Evolutionary conservation across 2,329 filamentous ascomycete species (phyloP), one percentile per base, ranked within the genome.

Genomic region (Fusarium neocosmosporiellum): DNA sequence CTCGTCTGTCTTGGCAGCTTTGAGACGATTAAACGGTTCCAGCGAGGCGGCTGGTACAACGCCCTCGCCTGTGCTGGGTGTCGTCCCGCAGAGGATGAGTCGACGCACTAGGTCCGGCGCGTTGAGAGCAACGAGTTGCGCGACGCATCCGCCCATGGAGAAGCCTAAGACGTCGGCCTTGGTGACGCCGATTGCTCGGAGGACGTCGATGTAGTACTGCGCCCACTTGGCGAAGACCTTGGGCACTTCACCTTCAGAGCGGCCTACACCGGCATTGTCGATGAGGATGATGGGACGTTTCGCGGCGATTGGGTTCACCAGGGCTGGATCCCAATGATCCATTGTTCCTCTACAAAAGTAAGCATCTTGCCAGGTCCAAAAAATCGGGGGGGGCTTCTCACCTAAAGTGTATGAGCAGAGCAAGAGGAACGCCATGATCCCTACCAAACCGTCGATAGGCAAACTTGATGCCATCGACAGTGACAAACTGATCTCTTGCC

Each of bases 251-350:
- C 86, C 86, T 10, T 75, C 77, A 13, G 82, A 85, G 37, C 82
- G 82, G 6, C 87, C 87, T 10, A 86, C 82, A 33, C 87, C 86
- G 1, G 84, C 79, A 68, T 85, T 85, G 79, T 88, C 86, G 71
- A 86, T 81, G 41, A 86, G 78, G 31, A 88, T 75, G 20, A 88
- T 74, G 6, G 83, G 82, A 1, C 86, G 84, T 10, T 71, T 75
- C 1, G 78, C 74, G 2, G 84, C 83, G 20, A 88, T 78, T 27
- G 80, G 78, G 63, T 87, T 86, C 76, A 88, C 70, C 31, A 88
- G 75, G 2, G 81, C 78, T 8, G 85, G 84, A 67, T 86, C 84
- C 80, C 81, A 82, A 10, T 82, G 78, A 36, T 83, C 81, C 79
- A 83, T 82, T 9, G 80, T 82, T 22, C 81, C 79, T 61, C 81